Evolutionary conservation across 192 early-diverging fungal species (phyloP), one percentile per base, ranked within the genome.

Genomic region (Globomyces pollinis-pini): DNA sequence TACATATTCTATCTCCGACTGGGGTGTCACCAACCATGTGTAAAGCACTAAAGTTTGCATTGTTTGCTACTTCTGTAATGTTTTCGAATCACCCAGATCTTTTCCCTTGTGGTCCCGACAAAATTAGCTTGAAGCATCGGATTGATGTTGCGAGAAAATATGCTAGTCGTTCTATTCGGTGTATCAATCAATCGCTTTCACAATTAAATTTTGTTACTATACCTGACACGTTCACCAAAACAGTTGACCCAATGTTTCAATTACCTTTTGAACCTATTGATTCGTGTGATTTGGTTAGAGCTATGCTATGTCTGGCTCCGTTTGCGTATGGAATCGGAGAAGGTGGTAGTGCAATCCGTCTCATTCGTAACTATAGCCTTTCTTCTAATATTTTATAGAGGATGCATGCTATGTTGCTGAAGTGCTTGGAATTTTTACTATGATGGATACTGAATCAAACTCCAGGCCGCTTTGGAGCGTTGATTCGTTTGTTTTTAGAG

Each of bases 321-420:
- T 57, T 31, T 57, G 34, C 55, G 7, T 57, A 57, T 23, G 55
- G 55, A 36, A 33, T 57, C 3, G 55, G 55, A 39, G 55, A 57
- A 26, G 52, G 52, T 54, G 52, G 35, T 26, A 57, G 36, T 31
- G 55, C 24, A 15, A 31, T 24, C 24, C 34, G 23, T 21, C 28
- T 31, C 16, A 31, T 57, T 33, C 28, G 31, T 57, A 24, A 8
- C 4, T 33, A 43, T 33, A n/a, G n/a, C n/a, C n/a, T n/a, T n/a
- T n/a, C n/a, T n/a, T 35, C 4, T 23, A n/a, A 23, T 57, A 39
- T 24, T 31, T 57, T 33, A 30, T 29, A 57, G 55, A 29, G 26
- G 28, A 31, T 16, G n/a, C 42, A 23, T 33, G 28, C 12, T 38
- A 57, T 33, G 38, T 57, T 13, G 55, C 55, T 30, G 32, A 32